Conservation (phyloP, 768 basidiomycete species). For the Trametes punicea region DNA sequence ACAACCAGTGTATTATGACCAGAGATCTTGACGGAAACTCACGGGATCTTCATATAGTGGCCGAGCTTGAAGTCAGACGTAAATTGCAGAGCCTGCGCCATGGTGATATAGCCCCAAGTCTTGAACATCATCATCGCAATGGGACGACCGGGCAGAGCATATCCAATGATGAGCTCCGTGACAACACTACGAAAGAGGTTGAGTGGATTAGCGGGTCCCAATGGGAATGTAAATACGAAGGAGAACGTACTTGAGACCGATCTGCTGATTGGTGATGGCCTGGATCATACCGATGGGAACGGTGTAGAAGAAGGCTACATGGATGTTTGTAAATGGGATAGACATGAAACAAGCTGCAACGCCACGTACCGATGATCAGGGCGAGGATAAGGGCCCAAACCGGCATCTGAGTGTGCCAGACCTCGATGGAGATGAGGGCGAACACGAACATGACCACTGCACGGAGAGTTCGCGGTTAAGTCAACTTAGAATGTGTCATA, state of each 20-base stretch:
- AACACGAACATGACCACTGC: slow-evolving; percentile 63
- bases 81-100: slow-evolving; percentile 67
- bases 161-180: slow-evolving; percentile 79
- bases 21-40: neutral
- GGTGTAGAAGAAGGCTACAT: slow-evolving; percentile 38
- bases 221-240: too few species aligned
- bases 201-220: neutral
- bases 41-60: slow-evolving; percentile 66
- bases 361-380: slow-evolving; percentile 49
- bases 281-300: slow-evolving; percentile 56
- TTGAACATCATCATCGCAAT: slow-evolving; percentile 87
- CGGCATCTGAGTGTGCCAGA: slow-evolving; percentile 72
- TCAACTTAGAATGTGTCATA: neutral
- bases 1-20: neutral
- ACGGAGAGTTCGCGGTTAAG: neutral
- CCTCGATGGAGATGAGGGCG: slow-evolving; percentile 65
- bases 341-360: neutral
- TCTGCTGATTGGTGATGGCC: slow-evolving; percentile 79
- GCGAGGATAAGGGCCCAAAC: slow-evolving; percentile 73
- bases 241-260: slow-evolving; percentile 50
- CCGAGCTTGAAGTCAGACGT: slow-evolving; percentile 77
- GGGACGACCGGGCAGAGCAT: slow-evolving; percentile 72
- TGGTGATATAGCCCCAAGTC: slow-evolving; percentile 74
- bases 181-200: slow-evolving; percentile 47
- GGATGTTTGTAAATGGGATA: neutral